A percentile compares a stretch with the other conserved stretches of the same genome.
These are phyloP conservation scores for Pleodorina starrii DNA, from an alignment of 139 green algal genomes.

Conservation along the genomic window DNA sequence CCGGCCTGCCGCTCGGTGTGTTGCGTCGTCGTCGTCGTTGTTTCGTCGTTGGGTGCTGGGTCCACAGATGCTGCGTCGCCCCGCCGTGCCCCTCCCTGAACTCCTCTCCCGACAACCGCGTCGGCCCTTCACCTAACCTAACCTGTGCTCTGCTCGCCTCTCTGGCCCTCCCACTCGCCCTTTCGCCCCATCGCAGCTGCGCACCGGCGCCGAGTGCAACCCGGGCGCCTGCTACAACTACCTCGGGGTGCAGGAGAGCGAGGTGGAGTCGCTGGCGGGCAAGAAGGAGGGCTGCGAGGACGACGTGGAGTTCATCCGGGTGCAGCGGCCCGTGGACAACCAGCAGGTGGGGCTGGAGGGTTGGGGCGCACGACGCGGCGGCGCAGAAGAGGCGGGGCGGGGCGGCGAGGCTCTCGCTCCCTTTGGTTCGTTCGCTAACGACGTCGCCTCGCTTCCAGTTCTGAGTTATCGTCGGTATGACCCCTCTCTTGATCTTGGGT, in stretches of 20 bases:
- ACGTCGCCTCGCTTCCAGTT: too few relatives aligned
- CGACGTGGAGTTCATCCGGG: constrained; percentile 78
- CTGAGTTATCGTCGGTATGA: too few relatives aligned
- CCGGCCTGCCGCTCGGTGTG: background rate
- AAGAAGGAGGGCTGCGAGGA: constrained; percentile 83
- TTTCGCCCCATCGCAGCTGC: constrained; percentile 13
- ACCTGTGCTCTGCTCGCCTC: background rate
- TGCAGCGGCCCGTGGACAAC: constrained; percentile 57
- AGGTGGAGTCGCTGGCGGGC: constrained; percentile 76
- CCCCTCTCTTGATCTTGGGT: too few relatives aligned
- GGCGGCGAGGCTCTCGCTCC: too few relatives aligned
- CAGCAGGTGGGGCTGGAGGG: background rate
- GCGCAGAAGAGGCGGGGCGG: background rate
- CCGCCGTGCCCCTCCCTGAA: too few relatives aligned
- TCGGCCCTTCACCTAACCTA: too few relatives aligned
- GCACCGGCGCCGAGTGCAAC: constrained; percentile 82
- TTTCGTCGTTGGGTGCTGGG: too few relatives aligned
- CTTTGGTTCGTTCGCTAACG: too few relatives aligned
- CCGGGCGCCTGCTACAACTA: constrained; percentile 80
- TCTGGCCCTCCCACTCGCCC: background rate
- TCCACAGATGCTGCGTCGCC: too few relatives aligned
- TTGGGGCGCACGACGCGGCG: too few relatives aligned
- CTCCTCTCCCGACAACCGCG: too few relatives aligned
- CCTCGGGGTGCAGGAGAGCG: constrained; percentile 66
- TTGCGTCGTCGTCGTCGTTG: too few relatives aligned